Percentiles rank a stretch among this genome's conserved stretches.
These are phyloP conservation scores for Ceriops zippeliana DNA, from an alignment of 345 rosid genomes.

Conservation along the genomic window DNA sequence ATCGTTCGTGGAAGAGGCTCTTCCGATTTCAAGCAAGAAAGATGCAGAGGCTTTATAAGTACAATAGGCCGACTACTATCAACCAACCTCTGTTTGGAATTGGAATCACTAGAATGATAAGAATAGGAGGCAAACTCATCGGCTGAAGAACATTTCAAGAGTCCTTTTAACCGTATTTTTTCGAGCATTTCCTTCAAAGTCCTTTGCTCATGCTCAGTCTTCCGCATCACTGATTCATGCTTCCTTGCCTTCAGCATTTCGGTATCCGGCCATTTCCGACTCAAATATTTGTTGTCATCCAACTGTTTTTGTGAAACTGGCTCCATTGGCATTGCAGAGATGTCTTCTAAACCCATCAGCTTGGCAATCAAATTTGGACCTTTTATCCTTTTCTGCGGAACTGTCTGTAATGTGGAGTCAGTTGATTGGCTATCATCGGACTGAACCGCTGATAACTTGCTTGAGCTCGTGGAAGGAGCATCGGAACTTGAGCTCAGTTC, in stretches of 20 bases:
- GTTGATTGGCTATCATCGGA: constrained; percentile 31
- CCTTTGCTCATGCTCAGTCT: constrained; percentile 26
- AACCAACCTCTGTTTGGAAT: constrained; percentile 23
- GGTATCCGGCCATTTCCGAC: constrained; percentile 23
- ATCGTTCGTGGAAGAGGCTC: constrained; percentile 17
- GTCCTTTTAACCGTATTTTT: constrained; percentile 41
- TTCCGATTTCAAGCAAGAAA: constrained; percentile 22
- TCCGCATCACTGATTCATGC: constrained; percentile 21
- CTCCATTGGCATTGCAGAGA: constrained; percentile 39
- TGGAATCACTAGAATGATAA: constrained; percentile 18
- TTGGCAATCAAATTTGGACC: constrained; percentile 68
- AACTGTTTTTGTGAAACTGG: constrained; percentile 22
- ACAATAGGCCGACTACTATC: constrained; percentile 47
- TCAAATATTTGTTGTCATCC: constrained; percentile 21
- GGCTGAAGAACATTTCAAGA: constrained; percentile 30
- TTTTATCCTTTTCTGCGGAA: constrained; percentile 31
- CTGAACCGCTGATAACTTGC: constrained; percentile 46
- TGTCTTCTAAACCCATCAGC: constrained; percentile 87
- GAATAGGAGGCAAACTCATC: constrained; percentile 15
- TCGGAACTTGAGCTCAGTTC: constrained; percentile 40
- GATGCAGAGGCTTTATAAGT: constrained; percentile 53
- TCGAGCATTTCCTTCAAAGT: constrained; percentile 50
- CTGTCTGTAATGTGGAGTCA: constrained; percentile 34
- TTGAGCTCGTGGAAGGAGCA: constrained; percentile 63
- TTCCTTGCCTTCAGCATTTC: constrained; percentile 39